Evolutionary conservation across 352 stramenopile species (phyloP), one percentile per base, ranked within the genome.

Genomic region (Globisporangium okanoganense): DNA sequence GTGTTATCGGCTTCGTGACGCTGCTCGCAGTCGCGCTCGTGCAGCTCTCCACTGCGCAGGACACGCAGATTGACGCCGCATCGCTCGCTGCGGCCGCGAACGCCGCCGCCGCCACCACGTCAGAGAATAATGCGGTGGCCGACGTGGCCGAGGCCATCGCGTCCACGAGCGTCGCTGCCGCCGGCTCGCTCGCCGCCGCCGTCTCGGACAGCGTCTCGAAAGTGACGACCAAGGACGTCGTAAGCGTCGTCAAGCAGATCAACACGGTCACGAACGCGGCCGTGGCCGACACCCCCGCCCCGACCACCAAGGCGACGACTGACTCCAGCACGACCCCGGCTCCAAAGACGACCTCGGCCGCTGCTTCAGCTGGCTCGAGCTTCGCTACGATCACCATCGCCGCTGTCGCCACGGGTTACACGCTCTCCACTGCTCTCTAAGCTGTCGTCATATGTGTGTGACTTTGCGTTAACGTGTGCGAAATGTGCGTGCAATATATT

Each of bases 141-240:
- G 49, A 58, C 29, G 58, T 59, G 8, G 43, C 52, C 18, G 31
- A 5, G 5, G 51, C 61, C n/a, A 43, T 60, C 33, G 52, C 52
- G 18, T 40, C 35, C 29, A 50, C 61, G 18, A 47, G 35, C 43
- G 29, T 50, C 24, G 43, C 41, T 12, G 45, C 40, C 3, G 31
- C 43, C 7, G 61, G 25, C 18, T 66, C 52, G 52, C 51, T 66
- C 43, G 20, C 61, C 6, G 61, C 61, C 14, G 52, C 52, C 20
- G 54, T 66, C 61, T 61, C 61, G 5, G 61, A 66, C 61, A 66
- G 61, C 36, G 52, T 66, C 51, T 66, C 61, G 8, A 66, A 66
- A 10, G 36, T 48, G 52, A 66, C 52, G 18, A 61, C 44, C 35
- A 47, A 52, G 5, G 61, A 66, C 43, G 61, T 61, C 24, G 54